Base-by-base conservation (phyloP, 495 filamentous ascomycete genomes). In the Daldinia vernicosa region DNA sequence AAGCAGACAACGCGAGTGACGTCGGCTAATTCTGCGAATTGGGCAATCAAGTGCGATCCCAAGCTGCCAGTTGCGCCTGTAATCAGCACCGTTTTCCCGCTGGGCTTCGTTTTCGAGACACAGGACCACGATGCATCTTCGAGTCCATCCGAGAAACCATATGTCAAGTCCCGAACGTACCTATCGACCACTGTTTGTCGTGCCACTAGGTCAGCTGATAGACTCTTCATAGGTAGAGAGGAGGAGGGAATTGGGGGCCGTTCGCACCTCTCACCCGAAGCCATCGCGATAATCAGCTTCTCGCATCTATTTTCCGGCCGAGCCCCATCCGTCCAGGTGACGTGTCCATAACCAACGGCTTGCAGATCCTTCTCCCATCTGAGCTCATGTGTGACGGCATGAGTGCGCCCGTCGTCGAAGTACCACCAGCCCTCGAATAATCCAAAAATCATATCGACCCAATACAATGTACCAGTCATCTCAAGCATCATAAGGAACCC, bases 371-470 rank as follows among this genome's bases (percentile, higher is more conserved):
- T 50, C 35, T 83, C 71, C 85, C 84, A 86, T 4, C 57, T 57
- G 1, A 65, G 40, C 19, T 77, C 70, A 14, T 75, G 66, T 5
- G 78, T 77, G 12, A 88, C 70, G 1, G 84, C 82, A 67, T 88
- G 81, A 1, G 56, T 69, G 0, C 84, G 80, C 1, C 84, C 83
- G 56, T 87, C 83, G 11, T 82, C 78, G 15, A 83, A 83, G 14
- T 82, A 73, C 85, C 85, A 87, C 86, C 86, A 88, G 6, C 85
- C 85, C 19, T 85, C 81, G 0, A 87, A 77, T 6, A 84, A 69
- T 3, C 85, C 85, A 58, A 83, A 86, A 11, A 84, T 76, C 27
- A 88, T 57, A 57, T 88, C 84, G 12, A 84, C 75, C 72, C 80
- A 85, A 62, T 77, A 77, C 0, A 81, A 52, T 43, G 65, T 74